Conservation (phyloP, 1,284 basidiomycete species). For the Amylostereum areolatum region DNA sequence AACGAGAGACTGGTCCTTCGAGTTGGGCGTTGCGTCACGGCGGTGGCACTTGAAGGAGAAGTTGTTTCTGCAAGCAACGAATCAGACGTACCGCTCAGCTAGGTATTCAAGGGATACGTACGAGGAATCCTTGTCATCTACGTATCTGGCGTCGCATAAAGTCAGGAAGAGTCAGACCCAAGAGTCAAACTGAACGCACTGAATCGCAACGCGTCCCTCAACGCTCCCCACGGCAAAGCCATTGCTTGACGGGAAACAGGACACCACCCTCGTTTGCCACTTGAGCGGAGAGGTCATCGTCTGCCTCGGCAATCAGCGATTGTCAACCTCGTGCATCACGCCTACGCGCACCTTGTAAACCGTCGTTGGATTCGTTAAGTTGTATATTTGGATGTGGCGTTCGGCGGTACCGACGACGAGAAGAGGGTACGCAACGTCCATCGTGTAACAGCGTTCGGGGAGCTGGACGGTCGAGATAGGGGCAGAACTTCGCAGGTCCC, state of each 20-base stretch:
- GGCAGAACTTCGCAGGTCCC: conserved; percentile 75
- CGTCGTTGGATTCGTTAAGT: conserved; percentile 76
- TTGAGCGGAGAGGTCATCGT: conserved; percentile 81
- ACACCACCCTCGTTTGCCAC: conserved; percentile 89
- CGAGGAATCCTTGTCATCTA: conserved; percentile 72
- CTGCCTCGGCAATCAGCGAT: conserved; percentile 30
- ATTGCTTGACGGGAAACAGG: conserved; percentile 77
- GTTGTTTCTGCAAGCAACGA: conserved; percentile 52
- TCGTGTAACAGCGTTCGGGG: conserved; percentile 86
- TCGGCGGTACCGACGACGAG: conserved; percentile 95
- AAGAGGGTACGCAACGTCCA: conserved; percentile 82
- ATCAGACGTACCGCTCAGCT: not conserved
- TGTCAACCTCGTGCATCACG: not conserved
- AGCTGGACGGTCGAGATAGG: conserved; percentile 77
- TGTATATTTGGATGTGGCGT: conserved; percentile 84
- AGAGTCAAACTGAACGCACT: conserved; percentile 48
- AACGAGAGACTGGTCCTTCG: conserved; percentile 76
- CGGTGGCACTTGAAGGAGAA: conserved; percentile 98
- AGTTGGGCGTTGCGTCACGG: conserved; percentile 56
- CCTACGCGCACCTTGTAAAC: conserved; percentile 58
- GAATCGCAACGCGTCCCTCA: conserved; percentile 94
- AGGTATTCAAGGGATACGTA: conserved; percentile 27
- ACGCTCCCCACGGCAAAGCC: conserved; percentile 93
- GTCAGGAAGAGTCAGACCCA: conserved; percentile 1
- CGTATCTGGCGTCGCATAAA: conserved; percentile 48